These are phyloP conservation scores for Hypoxylon trugodes DNA, from an alignment of 495 filamentous ascomycete genomes.

Conservation along the genomic window DNA sequence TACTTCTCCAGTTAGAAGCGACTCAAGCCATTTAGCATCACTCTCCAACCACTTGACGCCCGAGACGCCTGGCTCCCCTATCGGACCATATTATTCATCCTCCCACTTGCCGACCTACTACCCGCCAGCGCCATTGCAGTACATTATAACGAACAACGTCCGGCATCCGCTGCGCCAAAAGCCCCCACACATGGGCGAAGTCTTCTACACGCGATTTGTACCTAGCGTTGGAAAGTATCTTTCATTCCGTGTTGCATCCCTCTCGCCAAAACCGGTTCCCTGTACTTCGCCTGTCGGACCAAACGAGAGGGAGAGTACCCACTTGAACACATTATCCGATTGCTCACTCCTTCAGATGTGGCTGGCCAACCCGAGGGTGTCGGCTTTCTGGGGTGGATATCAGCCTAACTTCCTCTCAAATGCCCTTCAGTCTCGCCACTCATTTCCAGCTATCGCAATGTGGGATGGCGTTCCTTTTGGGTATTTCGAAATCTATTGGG, in stretches of 20 bases:
- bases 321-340: conserved; percentile 62
- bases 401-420: conserved; percentile 72
- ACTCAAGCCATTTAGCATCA: conserved; percentile 32
- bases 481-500: conserved; percentile 99
- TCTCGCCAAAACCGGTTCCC: conserved; percentile 61
- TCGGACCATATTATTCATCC: conserved; percentile 75
- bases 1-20: conserved; percentile 66
- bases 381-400: conserved; percentile 79
- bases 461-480: conserved; percentile 97
- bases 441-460: conserved; percentile 89
- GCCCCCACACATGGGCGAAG: conserved; percentile 85
- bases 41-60: conserved; percentile 34
- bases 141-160: conserved; percentile 77
- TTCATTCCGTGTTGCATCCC: conserved; percentile 81
- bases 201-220: conserved; percentile 88
- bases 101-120: conserved; percentile 92
- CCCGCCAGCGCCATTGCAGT: conserved; percentile 82
- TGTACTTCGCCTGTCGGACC: conserved; percentile 62
- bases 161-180: conserved; percentile 91
- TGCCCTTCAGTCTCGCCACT: conserved; percentile 72
- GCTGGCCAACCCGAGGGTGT: conserved; percentile 89
- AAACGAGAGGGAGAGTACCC: conserved; percentile 45
- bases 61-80: conserved; percentile 48
- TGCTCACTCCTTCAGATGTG: conserved; percentile 82
- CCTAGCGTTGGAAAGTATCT: conserved; percentile 85